Evolutionary conservation across 176 grass and related monocot genomes (phyloP), one percentile per base, ranked within the genome.

Genomic region (Oryza punctata): DNA sequence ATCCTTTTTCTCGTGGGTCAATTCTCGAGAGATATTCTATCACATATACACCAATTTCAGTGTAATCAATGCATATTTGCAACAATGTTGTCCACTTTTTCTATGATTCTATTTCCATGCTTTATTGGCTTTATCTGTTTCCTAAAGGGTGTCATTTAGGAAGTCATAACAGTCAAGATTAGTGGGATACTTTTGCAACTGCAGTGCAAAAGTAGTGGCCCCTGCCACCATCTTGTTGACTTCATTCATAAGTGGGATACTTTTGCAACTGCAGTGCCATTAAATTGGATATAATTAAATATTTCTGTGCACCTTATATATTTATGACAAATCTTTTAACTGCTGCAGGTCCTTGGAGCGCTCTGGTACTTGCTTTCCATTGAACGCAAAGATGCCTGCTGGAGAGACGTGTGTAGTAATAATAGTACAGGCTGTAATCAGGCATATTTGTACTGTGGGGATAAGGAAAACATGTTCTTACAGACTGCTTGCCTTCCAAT

Each of bases 311-410:
- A 57, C 52, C 24, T 33, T 75, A n/a, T 2, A 14, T 76, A 24
- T 63, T 37, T 80, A 46, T 3, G 18, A 52, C 12, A 29, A 52
- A 21, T 70, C 5, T 63, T 70, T 79, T 47, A 57, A 81, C 19
- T 80, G 21, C 50, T 79, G 26, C 89, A 97, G 95, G 88, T 97
- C 69, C 78, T 94, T 83, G 95, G 95, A 85, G 92, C 92, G 23
- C 27, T 94, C 69, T 97, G 92, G 95, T 97, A 97, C 82, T 89
- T 97, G 67, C 90, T 97, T 84, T 87, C 95, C 21, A 84, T 94
- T 78, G 88, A 97, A 87, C 88, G 92, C 24, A 65, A 91, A 93
- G 86, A 89, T 59, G 35, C 84, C n/a, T 97, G 95, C 78, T 97
- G 95, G 95, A 87, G 81, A 88, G 26, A 82, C 44, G 0, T 57